A percentile compares a stretch with the other conserved stretches of the same genome.
These are phyloP conservation scores for Hortiboletus flavorubellus DNA, from an alignment of 768 basidiomycete genomes.

Conservation along the genomic window DNA sequence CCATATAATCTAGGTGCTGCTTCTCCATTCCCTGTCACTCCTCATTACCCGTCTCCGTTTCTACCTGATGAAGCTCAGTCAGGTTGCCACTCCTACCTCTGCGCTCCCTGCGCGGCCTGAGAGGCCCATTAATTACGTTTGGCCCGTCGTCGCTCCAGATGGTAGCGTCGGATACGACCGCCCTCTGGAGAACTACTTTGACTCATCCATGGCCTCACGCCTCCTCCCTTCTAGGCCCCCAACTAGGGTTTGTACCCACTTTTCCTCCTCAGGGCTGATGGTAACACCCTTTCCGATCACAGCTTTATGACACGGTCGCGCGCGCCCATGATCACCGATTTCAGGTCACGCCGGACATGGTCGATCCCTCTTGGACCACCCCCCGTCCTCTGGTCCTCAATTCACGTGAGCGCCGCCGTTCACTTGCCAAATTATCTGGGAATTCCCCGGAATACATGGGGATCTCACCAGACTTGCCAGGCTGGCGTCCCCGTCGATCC, in stretches of 20 bases:
- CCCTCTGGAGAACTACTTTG: conserved; percentile 26
- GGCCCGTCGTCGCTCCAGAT: conserved; percentile 6
- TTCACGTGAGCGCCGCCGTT: conserved; percentile 16
- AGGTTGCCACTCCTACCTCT: conserved; percentile 6
- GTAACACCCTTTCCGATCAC: background rate
- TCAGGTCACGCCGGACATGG: conserved; percentile 3
- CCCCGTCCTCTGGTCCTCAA: conserved; percentile 10
- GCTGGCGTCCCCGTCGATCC: conserved; percentile 24
- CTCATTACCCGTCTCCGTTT: conserved; percentile 3
- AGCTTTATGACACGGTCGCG: conserved; percentile 33
- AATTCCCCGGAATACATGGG: conserved; percentile 25
- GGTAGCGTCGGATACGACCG: conserved; percentile 21
- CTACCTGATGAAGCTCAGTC: conserved; percentile 8
- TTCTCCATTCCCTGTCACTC: conserved; percentile 1
- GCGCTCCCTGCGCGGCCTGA: conserved; percentile 12
- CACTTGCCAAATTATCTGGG: conserved; percentile 6
- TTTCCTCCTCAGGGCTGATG: background rate
- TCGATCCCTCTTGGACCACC: conserved; percentile 12
- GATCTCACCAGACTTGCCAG: conserved; percentile 20
- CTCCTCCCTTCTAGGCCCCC: conserved; percentile 14
- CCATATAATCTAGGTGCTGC: conserved; percentile 14
- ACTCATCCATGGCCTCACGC: conserved; percentile 16
- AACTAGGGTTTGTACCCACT: conserved; percentile 12
- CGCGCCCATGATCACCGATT: conserved; percentile 24
- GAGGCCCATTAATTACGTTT: conserved; percentile 13